Evolutionary conservation across 768 basidiomycete genomes (phyloP).

Genomic region (Hysterangium stoloniferum): DNA sequence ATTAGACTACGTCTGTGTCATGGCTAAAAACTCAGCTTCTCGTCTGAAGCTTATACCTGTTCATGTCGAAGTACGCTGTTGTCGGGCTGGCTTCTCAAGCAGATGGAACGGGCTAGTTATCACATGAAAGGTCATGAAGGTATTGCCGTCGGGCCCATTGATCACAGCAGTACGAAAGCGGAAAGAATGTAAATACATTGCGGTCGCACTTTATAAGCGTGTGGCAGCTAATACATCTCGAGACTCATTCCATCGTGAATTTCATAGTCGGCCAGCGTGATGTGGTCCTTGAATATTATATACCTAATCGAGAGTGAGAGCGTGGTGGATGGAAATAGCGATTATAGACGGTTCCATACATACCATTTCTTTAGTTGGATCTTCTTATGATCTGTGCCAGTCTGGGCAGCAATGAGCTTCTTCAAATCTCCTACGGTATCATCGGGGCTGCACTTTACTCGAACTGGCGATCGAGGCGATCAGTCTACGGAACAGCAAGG

Average conservation of each 20-base stretch:
- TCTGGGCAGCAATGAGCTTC: slow-evolving; percentile 94
- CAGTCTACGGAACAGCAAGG: background rate
- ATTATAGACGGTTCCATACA: slow-evolving; percentile 19
- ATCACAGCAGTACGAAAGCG: too few relatives aligned
- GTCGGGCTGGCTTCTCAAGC: too few relatives aligned
- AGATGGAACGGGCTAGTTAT: too few relatives aligned
- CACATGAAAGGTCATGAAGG: too few relatives aligned
- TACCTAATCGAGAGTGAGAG: slow-evolving; percentile 49
- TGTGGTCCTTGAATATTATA: slow-evolving; percentile 93
- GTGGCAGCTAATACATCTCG: slow-evolving; percentile 71
- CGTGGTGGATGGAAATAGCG: background rate
- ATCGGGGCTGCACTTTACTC: slow-evolving; percentile 90
- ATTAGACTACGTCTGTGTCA: too few relatives aligned
- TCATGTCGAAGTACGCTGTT: too few relatives aligned
- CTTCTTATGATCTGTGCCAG: slow-evolving; percentile 77
- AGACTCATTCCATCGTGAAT: slow-evolving; percentile 90
- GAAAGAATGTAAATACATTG: too few relatives aligned
- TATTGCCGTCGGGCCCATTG: too few relatives aligned
- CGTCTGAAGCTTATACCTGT: too few relatives aligned
- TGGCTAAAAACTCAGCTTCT: too few relatives aligned
- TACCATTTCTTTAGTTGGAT: slow-evolving; percentile 97
- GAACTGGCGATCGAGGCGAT: slow-evolving; percentile 42
- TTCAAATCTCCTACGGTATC: slow-evolving; percentile 98
- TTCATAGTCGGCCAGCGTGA: slow-evolving; percentile 87
- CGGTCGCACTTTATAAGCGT: too few relatives aligned